phyloP scores from a whole-genome alignment of 176 grass and related monocot genomes.

The Themeda triandra region DNA sequence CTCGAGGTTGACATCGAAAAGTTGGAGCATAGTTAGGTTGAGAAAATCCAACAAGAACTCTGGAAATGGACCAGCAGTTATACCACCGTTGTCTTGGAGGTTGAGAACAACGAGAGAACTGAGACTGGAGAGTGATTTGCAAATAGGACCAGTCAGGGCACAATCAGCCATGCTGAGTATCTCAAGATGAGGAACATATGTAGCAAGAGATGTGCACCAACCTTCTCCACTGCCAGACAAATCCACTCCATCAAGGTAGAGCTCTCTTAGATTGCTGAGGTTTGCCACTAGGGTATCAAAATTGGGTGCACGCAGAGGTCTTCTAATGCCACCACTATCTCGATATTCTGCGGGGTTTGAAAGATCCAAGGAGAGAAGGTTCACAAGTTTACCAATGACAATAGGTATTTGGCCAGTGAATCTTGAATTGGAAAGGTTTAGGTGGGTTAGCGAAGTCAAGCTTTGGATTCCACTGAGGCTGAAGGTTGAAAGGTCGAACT shows the following conservation, averaged over 20 bases:
- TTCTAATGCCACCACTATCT: too few species aligned
- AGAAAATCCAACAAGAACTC: too few species aligned
- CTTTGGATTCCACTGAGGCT: neutral
- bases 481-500: too few species aligned
- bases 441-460: neutral
- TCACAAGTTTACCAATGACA: neutral
- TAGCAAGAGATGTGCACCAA: neutral
- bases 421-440: neutral
- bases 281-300: neutral
- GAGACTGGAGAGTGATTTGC: neutral
- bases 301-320: neutral
- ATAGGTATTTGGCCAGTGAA: neutral
- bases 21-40: too few species aligned
- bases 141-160: neutral
- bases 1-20: too few species aligned
- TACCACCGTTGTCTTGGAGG: neutral
- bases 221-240: neutral
- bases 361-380: neutral
- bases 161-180: neutral
- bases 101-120: neutral
- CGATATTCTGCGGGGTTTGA: neutral
- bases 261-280: neutral
- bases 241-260: neutral
- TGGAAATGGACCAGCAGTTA: neutral
- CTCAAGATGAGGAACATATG: neutral